Percentiles rank a stretch among this genome's conserved stretches.
Conservation (phyloP, 371 early-diverging fungal species). For the Zopfochytrium polystomum region DNA sequence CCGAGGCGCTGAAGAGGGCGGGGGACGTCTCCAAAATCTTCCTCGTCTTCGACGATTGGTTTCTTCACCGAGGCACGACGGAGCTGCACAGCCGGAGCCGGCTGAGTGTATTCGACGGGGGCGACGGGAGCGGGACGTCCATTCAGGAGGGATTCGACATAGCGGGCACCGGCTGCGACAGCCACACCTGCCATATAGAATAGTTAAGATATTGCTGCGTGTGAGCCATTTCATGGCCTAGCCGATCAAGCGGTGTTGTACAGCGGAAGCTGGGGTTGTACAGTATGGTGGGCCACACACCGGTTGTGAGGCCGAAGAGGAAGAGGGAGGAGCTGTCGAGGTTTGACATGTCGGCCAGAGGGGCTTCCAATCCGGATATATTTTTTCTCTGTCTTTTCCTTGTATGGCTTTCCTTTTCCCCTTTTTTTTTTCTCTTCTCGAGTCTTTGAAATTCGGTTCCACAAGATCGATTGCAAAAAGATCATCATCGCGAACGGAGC, state of each 20-base stretch:
- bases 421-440: too few relatives aligned
- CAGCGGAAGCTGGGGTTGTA: neutral
- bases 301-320: neutral
- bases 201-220: neutral
- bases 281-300: neutral
- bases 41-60: neutral
- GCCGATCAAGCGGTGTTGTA: neutral
- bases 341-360: too few relatives aligned
- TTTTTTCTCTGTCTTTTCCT: too few relatives aligned
- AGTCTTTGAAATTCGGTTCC: too few relatives aligned
- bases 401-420: too few relatives aligned
- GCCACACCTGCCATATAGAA: neutral
- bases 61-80: neutral
- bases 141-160: neutral
- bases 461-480: too few relatives aligned
- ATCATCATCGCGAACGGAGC: too few relatives aligned
- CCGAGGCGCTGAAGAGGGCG: neutral
- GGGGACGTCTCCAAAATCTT: neutral
- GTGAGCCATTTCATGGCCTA: neutral
- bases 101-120: neutral
- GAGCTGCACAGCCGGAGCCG: neutral
- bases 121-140: neutral
- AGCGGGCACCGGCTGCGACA: neutral
- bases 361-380: too few relatives aligned
- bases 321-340: neutral